These are phyloP conservation scores for Melaleuca quinquenervia DNA, from an alignment of 345 rosid species.

Conservation along the genomic window DNA sequence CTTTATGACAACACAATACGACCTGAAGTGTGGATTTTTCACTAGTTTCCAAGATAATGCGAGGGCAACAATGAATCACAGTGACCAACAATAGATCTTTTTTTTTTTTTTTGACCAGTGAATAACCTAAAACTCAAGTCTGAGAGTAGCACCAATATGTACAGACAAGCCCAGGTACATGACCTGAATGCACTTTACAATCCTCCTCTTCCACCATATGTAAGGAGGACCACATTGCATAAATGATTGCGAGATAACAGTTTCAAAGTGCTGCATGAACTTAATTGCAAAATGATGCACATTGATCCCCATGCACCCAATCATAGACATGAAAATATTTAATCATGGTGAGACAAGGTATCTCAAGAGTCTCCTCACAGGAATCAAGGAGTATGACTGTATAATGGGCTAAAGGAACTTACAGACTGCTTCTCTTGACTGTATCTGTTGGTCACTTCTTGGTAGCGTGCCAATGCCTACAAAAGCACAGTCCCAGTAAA, in stretches of 20 bases:
- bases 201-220: background rate
- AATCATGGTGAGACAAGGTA: background rate
- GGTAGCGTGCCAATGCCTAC: constrained; percentile 94
- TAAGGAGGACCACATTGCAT: background rate
- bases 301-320: background rate
- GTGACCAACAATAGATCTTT: background rate
- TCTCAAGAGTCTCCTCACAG: background rate
- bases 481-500: constrained; percentile 4
- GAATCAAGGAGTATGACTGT: background rate
- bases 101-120: too few species aligned
- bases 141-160: background rate
- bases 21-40: background rate
- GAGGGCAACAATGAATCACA: background rate
- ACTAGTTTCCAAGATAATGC: background rate
- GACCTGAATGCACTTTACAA: background rate
- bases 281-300: background rate
- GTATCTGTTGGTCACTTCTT: constrained; percentile 90
- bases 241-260: background rate
- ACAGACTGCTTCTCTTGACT: constrained; percentile 89
- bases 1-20: background rate
- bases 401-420: constrained; percentile 10
- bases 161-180: background rate
- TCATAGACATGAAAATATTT: background rate
- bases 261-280: background rate
- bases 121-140: background rate